Percentiles rank a stretch among this genome's conserved stretches.
Evolutionary conservation across 2,329 filamentous ascomycete species (phyloP).

Genomic region (Graphium sp.): DNA sequence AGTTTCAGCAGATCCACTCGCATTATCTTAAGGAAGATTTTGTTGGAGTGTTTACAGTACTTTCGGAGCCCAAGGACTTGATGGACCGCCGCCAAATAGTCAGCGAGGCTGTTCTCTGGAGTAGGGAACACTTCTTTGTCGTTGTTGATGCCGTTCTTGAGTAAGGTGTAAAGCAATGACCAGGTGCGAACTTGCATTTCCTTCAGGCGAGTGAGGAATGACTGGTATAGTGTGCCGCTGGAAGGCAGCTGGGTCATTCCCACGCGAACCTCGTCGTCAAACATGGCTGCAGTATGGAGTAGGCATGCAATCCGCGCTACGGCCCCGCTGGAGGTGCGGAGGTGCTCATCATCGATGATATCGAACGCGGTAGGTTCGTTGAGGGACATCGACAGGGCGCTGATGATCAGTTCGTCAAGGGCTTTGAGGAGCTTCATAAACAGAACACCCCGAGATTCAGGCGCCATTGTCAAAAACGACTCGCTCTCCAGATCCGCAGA

Average conservation of each 20-base stretch:
- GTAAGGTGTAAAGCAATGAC: conserved; percentile 69
- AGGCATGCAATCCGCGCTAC: conserved; percentile 57
- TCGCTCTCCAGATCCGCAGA: conserved; percentile 45
- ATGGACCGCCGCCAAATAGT: conserved; percentile 69
- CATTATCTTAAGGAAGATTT: conserved; percentile 77
- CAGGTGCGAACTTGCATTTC: conserved; percentile 80
- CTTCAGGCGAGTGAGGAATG: conserved; percentile 52
- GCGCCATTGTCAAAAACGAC: conserved; percentile 39
- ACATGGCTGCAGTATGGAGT: conserved; percentile 63
- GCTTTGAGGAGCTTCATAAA: conserved; percentile 65
- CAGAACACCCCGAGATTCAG: conserved; percentile 48
- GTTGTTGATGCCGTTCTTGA: conserved; percentile 60
- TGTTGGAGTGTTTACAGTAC: conserved; percentile 72
- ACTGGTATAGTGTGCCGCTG: conserved; percentile 33
- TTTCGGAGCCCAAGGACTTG: conserved; percentile 69
- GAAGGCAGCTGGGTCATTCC: conserved; percentile 49
- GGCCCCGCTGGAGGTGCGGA: conserved; percentile 55
- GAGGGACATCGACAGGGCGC: conserved; percentile 50
- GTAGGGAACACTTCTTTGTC: conserved; percentile 45
- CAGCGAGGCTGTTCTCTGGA: conserved; percentile 56
- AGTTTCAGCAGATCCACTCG: conserved; percentile 70
- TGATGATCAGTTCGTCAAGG: conserved; percentile 59
- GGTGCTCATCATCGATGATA: conserved; percentile 65
- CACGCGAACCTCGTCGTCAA: conserved; percentile 72
- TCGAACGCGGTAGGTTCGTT: conserved; percentile 60